These are phyloP conservation scores for Withania somnifera DNA, from an alignment of 305 asterid genomes.

Conservation along the genomic window DNA sequence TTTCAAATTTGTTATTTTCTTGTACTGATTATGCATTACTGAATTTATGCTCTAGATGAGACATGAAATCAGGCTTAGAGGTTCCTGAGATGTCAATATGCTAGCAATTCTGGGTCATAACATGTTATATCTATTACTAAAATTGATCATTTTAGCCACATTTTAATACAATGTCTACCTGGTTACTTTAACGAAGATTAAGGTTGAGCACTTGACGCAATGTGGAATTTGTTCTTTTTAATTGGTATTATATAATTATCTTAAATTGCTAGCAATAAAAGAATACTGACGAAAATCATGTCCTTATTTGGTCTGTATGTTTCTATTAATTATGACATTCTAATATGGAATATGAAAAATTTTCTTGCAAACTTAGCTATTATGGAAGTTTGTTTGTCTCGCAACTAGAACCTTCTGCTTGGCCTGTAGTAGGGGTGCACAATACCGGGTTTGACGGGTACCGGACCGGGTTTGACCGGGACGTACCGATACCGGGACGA, in stretches of 20 bases:
- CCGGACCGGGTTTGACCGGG: too few species aligned
- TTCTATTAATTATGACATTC: neutral
- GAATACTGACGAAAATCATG: neutral
- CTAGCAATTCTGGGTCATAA: slow-evolving; percentile 4
- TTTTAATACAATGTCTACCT: neutral
- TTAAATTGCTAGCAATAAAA: neutral
- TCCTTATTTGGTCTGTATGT: neutral
- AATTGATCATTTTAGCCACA: neutral
- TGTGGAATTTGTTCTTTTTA: neutral
- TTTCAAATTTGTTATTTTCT: slow-evolving; percentile 5
- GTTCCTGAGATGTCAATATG: slow-evolving; percentile 7
- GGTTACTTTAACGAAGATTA: neutral
- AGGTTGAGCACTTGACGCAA: too few species aligned
- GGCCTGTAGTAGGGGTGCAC: neutral
- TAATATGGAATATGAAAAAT: neutral
- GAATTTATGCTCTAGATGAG: slow-evolving; percentile 11
- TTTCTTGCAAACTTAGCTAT: neutral
- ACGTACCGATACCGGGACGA: too few species aligned
- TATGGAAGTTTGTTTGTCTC: neutral
- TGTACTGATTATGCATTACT: slow-evolving; percentile 14
- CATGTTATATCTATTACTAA: neutral
- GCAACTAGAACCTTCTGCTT: neutral
- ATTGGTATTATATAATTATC: neutral
- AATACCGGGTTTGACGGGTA: too few species aligned
- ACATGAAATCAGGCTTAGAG: slow-evolving; percentile 7